A percentile compares a stretch with the other conserved stretches of the same genome.
These are phyloP conservation scores for Cystobasidium slooffiae DNA, from an alignment of 1,284 basidiomycete genomes.

Conservation along the genomic window DNA sequence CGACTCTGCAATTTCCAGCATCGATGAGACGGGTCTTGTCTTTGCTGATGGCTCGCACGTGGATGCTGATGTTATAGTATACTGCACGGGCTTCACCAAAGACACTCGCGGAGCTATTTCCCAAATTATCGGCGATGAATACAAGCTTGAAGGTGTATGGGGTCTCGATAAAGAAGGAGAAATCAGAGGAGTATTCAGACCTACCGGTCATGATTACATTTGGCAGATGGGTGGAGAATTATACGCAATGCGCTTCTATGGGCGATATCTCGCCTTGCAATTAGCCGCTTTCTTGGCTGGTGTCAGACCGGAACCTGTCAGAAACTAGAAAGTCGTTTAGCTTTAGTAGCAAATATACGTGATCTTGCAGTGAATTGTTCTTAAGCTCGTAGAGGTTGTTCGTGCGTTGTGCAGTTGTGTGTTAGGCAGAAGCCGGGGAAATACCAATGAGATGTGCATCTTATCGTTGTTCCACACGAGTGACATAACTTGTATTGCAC, in stretches of 20 bases:
- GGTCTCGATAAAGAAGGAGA: constrained; percentile 39
- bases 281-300: constrained; percentile 30
- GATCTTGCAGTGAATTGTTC: too few species aligned
- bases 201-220: constrained; percentile 20
- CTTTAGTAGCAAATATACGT: too few species aligned
- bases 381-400: too few species aligned
- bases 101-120: constrained; percentile 13
- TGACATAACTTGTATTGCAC: neutral
- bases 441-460: too few species aligned
- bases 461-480: too few species aligned
- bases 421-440: too few species aligned
- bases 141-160: constrained; percentile 32
- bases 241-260: constrained; percentile 30
- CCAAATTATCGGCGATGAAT: constrained; percentile 20
- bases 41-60: constrained; percentile 26
- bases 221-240: constrained; percentile 40
- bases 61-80: constrained; percentile 25
- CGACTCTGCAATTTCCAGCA: constrained; percentile 6
- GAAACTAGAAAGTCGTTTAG: neutral
- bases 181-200: constrained; percentile 25
- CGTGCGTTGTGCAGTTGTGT: too few species aligned
- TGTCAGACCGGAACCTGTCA: constrained; percentile 28
- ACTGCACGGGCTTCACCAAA: constrained; percentile 36
- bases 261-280: constrained; percentile 29
- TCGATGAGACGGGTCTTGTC: constrained; percentile 14